Conservation (phyloP, 148 eudicot species). For the Chenopodium suecicum region DNA sequence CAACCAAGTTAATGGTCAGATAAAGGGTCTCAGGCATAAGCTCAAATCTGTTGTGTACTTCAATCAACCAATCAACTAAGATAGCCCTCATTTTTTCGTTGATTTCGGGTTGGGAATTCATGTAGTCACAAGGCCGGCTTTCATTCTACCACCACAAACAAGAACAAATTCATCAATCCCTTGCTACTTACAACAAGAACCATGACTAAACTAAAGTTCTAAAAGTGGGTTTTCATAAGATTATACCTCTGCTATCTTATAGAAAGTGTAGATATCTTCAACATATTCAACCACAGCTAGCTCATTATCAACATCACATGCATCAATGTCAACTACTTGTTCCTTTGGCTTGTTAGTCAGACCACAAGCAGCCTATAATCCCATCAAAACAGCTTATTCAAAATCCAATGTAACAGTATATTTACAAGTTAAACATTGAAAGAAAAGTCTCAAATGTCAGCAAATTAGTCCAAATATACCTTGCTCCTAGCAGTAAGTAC, state of each 20-base stretch:
- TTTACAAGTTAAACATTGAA: slow-evolving; percentile 14
- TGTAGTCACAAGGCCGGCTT: slow-evolving; percentile 52
- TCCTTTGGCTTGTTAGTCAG: slow-evolving; percentile 44
- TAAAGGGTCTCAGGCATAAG: slow-evolving; percentile 76
- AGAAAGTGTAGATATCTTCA: slow-evolving; percentile 79
- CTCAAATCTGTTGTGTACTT: slow-evolving; percentile 76
- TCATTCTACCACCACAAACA: slow-evolving; percentile 46
- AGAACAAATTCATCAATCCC: slow-evolving; percentile 58
- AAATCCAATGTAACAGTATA: not conserved
- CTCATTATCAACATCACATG: slow-evolving; percentile 57
- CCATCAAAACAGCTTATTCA: not conserved
- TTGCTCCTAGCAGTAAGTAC: slow-evolving; percentile 80
- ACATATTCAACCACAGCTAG: slow-evolving; percentile 83
- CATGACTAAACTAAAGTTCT: slow-evolving; percentile 29
- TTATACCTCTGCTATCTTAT: slow-evolving; percentile 57
- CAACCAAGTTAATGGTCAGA: slow-evolving; percentile 65
- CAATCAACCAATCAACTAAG: slow-evolving; percentile 80
- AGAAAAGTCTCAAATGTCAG: not conserved
- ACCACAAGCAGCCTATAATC: slow-evolving; percentile 67
- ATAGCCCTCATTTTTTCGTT: slow-evolving; percentile 70
- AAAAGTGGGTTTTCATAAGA: slow-evolving; percentile 21
- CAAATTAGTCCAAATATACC: slow-evolving; percentile 30
- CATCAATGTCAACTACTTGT: slow-evolving; percentile 63
- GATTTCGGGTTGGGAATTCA: slow-evolving; percentile 56
- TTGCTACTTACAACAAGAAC: slow-evolving; percentile 31